phyloP scores from a whole-genome alignment of 768 basidiomycete genomes.

The Boletales sp. region DNA sequence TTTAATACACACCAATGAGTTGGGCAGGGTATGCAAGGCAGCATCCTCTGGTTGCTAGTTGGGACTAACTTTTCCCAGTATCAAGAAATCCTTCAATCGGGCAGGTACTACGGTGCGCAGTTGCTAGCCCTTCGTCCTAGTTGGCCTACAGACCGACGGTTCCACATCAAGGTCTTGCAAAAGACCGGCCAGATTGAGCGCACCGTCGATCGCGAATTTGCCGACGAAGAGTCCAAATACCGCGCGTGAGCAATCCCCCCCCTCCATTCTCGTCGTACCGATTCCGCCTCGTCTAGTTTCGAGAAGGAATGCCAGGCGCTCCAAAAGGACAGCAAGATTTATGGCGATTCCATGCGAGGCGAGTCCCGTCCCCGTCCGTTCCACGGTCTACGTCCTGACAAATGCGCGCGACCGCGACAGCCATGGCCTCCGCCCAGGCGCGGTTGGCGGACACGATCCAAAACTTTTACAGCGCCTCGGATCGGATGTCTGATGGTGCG shows the following conservation, averaged over 20 bases:
- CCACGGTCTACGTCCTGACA: neutral
- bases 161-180: constrained; percentile 69
- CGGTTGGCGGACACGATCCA: constrained; percentile 93
- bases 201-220: constrained; percentile 91
- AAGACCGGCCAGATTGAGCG: constrained; percentile 98
- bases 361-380: constrained; percentile 20
- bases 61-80: constrained; percentile 40
- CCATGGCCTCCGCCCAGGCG: constrained; percentile 91
- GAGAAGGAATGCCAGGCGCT: constrained; percentile 94
- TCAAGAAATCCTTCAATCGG: constrained; percentile 92
- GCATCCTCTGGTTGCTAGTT: neutral
- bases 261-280: neutral
- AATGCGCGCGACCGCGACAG: constrained; percentile 36
- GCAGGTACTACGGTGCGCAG: constrained; percentile 80
- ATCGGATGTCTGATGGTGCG: constrained; percentile 83
- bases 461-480: constrained; percentile 84
- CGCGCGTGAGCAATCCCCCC: constrained; percentile 56
- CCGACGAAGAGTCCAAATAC: constrained; percentile 89
- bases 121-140: constrained; percentile 6
- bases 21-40: constrained; percentile 46
- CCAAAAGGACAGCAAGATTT: constrained; percentile 94
- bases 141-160: constrained; percentile 2
- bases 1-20: constrained; percentile 36
- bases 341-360: constrained; percentile 94
- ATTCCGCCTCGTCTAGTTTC: constrained; percentile 48